Evolutionary conservation across 768 basidiomycete genomes (phyloP).

Genomic region (Mycena olivaceomarginata): DNA sequence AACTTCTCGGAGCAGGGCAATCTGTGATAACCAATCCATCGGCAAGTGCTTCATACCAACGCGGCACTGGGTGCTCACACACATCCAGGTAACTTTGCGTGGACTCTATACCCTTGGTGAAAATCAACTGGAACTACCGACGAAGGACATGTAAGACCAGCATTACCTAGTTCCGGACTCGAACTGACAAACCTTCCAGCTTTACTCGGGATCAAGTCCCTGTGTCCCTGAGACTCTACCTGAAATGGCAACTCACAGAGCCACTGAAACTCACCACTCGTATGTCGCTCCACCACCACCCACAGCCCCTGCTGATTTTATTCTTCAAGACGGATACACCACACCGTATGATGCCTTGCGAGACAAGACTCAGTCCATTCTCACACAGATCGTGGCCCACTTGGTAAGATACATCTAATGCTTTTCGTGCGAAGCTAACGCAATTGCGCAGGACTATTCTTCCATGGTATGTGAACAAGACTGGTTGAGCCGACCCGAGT

Average conservation of each 20-base stretch:
- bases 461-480: conserved; percentile 58
- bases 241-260: conserved; percentile 81
- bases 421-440: background rate
- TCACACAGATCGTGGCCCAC: conserved; percentile 92
- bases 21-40: conserved; percentile 91
- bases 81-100: conserved; percentile 77
- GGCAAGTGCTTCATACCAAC: conserved; percentile 43
- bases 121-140: conserved; percentile 91
- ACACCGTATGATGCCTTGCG: conserved; percentile 69
- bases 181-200: conserved; percentile 55
- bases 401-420: conserved; percentile 51
- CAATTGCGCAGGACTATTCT: conserved; percentile 57
- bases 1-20: conserved; percentile 87
- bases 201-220: conserved; percentile 93
- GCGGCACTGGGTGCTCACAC: background rate
- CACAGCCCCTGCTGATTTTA: background rate
- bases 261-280: conserved; percentile 81
- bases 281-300: background rate
- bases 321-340: conserved; percentile 76
- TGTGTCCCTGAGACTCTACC: conserved; percentile 87
- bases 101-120: conserved; percentile 89
- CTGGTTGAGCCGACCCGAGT: background rate
- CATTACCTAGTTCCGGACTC: background rate
- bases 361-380: conserved; percentile 91
- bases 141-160: conserved; percentile 84